Evolutionary conservation across 2,329 filamentous ascomycete genomes (phyloP).

Genomic region (Xylaria digitata): DNA sequence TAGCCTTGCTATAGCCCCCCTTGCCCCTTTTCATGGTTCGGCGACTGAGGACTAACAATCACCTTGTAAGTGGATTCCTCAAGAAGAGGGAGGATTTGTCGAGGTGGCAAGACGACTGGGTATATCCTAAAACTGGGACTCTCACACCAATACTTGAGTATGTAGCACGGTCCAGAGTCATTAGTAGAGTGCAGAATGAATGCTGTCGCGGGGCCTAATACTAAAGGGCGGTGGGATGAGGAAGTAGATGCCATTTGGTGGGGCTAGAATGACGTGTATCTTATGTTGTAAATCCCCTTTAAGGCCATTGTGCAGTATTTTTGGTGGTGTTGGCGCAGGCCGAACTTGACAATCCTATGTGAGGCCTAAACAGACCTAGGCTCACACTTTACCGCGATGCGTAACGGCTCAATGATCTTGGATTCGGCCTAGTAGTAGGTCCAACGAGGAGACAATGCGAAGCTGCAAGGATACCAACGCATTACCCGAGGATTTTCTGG

Average conservation of each 20-base stretch:
- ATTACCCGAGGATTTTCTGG: background rate
- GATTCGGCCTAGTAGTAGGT: background rate
- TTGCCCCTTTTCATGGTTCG: background rate
- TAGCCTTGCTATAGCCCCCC: background rate
- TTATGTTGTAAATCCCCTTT: background rate
- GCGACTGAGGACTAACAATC: constrained; percentile 17
- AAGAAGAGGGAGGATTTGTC: constrained; percentile 62
- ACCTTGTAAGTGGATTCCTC: constrained; percentile 59
- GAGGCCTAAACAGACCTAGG: background rate
- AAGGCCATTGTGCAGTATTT: background rate
- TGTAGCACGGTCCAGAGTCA: background rate
- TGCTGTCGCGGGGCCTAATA: background rate
- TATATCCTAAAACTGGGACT: constrained; percentile 38
- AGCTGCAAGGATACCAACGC: background rate
- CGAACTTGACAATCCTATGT: background rate
- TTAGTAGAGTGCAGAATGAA: background rate
- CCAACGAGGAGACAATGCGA: background rate
- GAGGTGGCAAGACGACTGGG: constrained; percentile 63
- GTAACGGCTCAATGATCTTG: constrained; percentile 5
- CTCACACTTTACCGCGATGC: background rate
- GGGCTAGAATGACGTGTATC: background rate
- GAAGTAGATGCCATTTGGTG: background rate
- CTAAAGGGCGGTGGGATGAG: background rate
- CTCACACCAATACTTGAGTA: background rate
- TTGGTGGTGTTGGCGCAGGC: background rate